Conservation (phyloP, 495 filamentous ascomycete species). For the Margaritispora aquatica region DNA sequence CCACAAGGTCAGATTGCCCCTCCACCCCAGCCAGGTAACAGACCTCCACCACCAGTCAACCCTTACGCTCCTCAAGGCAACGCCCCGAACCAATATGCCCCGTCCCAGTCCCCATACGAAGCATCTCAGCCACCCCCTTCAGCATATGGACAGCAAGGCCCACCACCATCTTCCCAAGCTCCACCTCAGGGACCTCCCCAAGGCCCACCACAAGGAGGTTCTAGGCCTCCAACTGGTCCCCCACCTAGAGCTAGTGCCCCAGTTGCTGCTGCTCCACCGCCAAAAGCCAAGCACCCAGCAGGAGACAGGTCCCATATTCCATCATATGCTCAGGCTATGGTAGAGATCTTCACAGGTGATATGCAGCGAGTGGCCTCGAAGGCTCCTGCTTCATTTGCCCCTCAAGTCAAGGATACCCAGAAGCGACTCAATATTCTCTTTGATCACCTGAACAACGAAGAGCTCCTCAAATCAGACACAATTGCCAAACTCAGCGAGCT, state of each 20-base stretch:
- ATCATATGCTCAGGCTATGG: conserved; percentile 63
- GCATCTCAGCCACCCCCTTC: conserved; percentile 19
- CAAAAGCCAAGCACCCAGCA: conserved; percentile 60
- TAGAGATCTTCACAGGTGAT: conserved; percentile 72
- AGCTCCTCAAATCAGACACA: conserved; percentile 78
- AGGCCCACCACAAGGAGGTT: conserved; percentile 22
- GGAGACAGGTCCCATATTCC: conserved; percentile 93
- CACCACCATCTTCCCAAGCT: conserved; percentile 20
- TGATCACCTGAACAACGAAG: conserved; percentile 93
- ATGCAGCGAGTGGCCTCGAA: conserved; percentile 81
- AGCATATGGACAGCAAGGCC: conserved; percentile 22
- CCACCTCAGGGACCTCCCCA: conserved; percentile 17
- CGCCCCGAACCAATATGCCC: conserved; percentile 30
- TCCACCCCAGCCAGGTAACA: conserved; percentile 40
- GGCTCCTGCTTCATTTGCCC: conserved; percentile 74
- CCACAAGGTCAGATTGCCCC: conserved; percentile 39
- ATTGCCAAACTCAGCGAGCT: conserved; percentile 57
- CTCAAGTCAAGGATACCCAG: conserved; percentile 86
- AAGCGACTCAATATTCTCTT: conserved; percentile 87
- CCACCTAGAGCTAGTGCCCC: conserved; percentile 40
- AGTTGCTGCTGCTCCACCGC: conserved; percentile 27
- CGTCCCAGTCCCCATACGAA: conserved; percentile 28
- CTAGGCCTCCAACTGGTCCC: conserved; percentile 25
- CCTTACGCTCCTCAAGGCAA: conserved; percentile 52
- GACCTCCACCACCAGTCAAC: conserved; percentile 42